phyloP scores from a whole-genome alignment of 805 yeast species.

The Saccharomycopsis fermentans region DNA sequence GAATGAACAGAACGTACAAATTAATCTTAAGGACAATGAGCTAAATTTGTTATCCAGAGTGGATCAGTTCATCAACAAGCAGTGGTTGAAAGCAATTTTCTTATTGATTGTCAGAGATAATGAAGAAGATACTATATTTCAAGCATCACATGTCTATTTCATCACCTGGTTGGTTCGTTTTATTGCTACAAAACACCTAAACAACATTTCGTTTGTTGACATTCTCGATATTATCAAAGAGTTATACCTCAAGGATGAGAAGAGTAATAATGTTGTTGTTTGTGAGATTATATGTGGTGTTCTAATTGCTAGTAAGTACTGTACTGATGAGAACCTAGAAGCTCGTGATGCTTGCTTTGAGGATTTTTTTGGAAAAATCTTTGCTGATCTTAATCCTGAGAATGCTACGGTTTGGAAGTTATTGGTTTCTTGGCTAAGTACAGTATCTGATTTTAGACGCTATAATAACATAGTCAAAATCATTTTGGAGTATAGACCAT shows the following conservation, averaged over 20 bases:
- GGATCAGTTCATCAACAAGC: conserved; percentile 37
- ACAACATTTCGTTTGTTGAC: conserved; percentile 39
- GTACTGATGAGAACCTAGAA: conserved; percentile 27
- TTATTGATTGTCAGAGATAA: conserved; percentile 52
- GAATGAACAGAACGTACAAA: conserved; percentile 21
- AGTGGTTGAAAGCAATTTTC: conserved; percentile 48
- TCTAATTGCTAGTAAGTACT: conserved; percentile 36
- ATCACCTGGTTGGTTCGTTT: conserved; percentile 41
- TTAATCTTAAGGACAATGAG: conserved; percentile 35
- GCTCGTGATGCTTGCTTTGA: conserved; percentile 39
- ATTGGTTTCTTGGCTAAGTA: conserved; percentile 63
- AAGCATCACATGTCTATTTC: conserved; percentile 52
- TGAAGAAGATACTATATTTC: conserved; percentile 58
- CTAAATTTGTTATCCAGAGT: conserved; percentile 30
- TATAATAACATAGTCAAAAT: conserved; percentile 36
- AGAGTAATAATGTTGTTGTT: conserved; percentile 62
- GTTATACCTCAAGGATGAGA: conserved; percentile 55
- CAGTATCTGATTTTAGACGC: conserved; percentile 59
- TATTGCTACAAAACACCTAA: conserved; percentile 34
- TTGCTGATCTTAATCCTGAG: conserved; percentile 64
- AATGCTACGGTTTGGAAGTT: conserved; percentile 65
- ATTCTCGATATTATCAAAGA: conserved; percentile 39
- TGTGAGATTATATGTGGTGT: conserved; percentile 66
- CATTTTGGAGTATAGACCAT: conserved; percentile 24
- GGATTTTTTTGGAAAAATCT: conserved; percentile 34